A percentile compares a stretch with the other conserved stretches of the same genome.
Conservation (phyloP, 495 filamentous ascomycete genomes). For the Penicillium robsamsonii region DNA sequence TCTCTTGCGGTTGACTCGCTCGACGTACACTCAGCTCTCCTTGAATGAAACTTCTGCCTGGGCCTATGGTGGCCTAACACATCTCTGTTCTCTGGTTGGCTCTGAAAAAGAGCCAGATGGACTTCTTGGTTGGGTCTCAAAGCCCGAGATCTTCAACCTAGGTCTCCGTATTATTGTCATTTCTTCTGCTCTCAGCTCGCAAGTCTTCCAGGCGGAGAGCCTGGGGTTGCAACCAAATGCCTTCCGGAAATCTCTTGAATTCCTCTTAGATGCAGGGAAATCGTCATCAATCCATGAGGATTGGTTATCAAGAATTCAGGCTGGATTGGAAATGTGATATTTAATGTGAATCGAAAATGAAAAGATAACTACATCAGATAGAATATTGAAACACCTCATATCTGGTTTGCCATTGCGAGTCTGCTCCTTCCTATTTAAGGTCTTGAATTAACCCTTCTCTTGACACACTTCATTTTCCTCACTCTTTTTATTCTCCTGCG, state of each 20-base stretch:
- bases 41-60: slow-evolving; percentile 45
- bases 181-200: slow-evolving; percentile 45
- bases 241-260: neutral
- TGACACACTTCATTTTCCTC: neutral
- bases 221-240: neutral
- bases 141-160: slow-evolving; percentile 67
- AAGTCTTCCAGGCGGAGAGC: slow-evolving; percentile 26
- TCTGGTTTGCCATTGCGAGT: neutral
- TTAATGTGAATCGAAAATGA: neutral
- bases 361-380: neutral
- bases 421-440: neutral
- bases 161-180: slow-evolving; percentile 55
- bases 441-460: neutral
- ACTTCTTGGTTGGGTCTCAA: slow-evolving; percentile 69
- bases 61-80: slow-evolving; percentile 55
- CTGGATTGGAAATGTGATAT: slow-evolving; percentile 6
- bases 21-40: slow-evolving; percentile 24
- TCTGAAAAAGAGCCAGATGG: slow-evolving; percentile 48
- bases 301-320: slow-evolving; percentile 19
- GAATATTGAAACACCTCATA: neutral
- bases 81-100: slow-evolving; percentile 38
- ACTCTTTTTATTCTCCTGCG: neutral
- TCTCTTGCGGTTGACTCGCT: slow-evolving; percentile 33
- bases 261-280: neutral
- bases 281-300: slow-evolving; percentile 17